Evolutionary conservation across 495 filamentous ascomycete species (phyloP), one percentile per base, ranked within the genome.

Genomic region (Trichocladium antarcticum): DNA sequence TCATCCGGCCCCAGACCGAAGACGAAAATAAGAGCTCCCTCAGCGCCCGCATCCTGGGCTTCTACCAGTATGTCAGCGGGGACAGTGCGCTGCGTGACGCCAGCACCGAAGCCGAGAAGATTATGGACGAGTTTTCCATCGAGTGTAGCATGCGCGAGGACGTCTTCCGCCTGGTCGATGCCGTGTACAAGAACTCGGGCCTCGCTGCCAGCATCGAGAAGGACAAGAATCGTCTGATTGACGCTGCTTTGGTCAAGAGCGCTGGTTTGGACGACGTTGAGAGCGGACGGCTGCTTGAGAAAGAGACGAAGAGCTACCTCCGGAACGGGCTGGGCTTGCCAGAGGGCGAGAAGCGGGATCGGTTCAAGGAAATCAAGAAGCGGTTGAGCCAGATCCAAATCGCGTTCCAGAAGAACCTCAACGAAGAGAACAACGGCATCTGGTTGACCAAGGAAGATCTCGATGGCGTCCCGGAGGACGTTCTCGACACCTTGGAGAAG

Each of bases 61-160:
- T 92, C 61, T 92, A 89, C 66, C 85, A 90, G 64, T 80, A 86
- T 41, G 83, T 90, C 10, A 85, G 81, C 21, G 75, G 73, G 11
- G 71, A 87, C 57, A 72, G 76, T 57, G 76, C 72, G 29, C 75
- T 93, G 20, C 79, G 87, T 6, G 75, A 79, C 66, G 77, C 78
- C 17, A 76, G 73, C 24, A 75, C 70, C 54, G 71, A 79, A 55
- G 75, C 77, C 11, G 76, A 79, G 58, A 77, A 78, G 62, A 60
- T 79, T 32, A 73, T 80, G 60, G 71, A 79, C 47, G 74, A 80
- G 38, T 80, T 77, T 55, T 57, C 59, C 22, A 80, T 81, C 42
- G 79, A 82, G 63, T 70, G 70, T 28, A 66, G 63, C 35, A 80
- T 80, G 79, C 71, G 79, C 16, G 72, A 82, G 58, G 79, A 82